Percentiles rank a stretch among this genome's conserved stretches.
phyloP scores from a whole-genome alignment of 2,329 filamentous ascomycete genomes.

The Botryotinia narcissicola region DNA sequence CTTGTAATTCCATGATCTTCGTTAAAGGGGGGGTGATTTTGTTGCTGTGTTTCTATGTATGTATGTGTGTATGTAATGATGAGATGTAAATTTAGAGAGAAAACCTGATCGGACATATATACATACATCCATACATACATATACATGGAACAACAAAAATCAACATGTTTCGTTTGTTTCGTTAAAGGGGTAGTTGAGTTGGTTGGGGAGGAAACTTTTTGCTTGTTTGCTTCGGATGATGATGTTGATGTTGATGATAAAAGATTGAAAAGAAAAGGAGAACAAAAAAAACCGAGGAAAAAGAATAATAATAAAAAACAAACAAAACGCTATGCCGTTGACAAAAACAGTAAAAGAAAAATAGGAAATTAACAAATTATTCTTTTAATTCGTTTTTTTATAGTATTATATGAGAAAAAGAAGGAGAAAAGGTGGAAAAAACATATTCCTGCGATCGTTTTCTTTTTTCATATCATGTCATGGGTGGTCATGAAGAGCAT shows the following conservation, averaged over 20 bases:
- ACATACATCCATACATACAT: too few species aligned
- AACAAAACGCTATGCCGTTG: slow-evolving; percentile 10
- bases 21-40: slow-evolving; percentile 18
- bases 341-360: background rate
- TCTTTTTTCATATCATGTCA: slow-evolving; percentile 2
- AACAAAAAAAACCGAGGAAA: background rate
- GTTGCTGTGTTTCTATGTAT: too few species aligned
- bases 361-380: background rate
- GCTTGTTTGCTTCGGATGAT: background rate
- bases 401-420: too few species aligned
- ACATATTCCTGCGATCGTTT: background rate
- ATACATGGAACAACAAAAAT: background rate
- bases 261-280: background rate
- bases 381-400: background rate
- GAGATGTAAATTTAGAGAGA: too few species aligned
- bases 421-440: background rate
- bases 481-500: slow-evolving; percentile 10
- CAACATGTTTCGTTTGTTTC: slow-evolving; percentile 20
- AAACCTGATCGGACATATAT: background rate
- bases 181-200: background rate
- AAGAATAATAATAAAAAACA: background rate
- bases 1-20: slow-evolving; percentile 33
- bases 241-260: background rate
- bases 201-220: background rate
- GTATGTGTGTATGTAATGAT: too few species aligned